Evolutionary conservation across 2,329 filamentous ascomycete genomes (phyloP), one percentile per base, ranked within the genome.

Genomic region (Lasiodiplodia sp.): DNA sequence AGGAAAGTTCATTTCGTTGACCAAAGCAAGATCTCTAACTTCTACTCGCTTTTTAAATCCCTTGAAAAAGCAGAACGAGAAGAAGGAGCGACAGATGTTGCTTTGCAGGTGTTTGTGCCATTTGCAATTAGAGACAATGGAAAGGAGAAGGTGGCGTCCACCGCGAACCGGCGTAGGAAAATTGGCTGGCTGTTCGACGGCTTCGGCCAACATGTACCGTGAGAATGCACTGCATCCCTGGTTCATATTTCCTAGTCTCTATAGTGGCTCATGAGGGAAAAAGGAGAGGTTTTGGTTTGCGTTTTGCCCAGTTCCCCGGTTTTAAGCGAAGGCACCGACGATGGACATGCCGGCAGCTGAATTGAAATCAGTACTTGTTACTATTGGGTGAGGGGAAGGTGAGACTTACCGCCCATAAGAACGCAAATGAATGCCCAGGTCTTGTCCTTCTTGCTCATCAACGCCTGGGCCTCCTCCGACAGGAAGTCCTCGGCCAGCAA

Each of bases 401-500:
- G 14, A 8, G n/a, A 56, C 58, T 31, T 47, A 64, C 60, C 79
- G 44, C 79, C 79, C 68, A 80, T 28, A 8, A 80, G 73, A 1
- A 80, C 74, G 69, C 77, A 80, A 68, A 72, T 70, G 73, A 90
- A 88, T 0, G 87, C 88, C 2, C 75, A 72, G 37, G 83, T 86
- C 79, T 87, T 87, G 66, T 85, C 82, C 71, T 82, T 86, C 73
- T 81, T 84, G 3, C 78, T 84, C 82, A 90, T 78, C 2, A 81
- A 75, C 44, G 37, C 21, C 25, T 31, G 28, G 4, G 60, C 60
- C 60, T 64, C 60, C 60, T 93, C 91, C 14, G 87, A 89, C 69
- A 94, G 75, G 73, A 96, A 96, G 74, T 97, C 93, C 79, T 96
- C 93, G 0, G 92, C 91, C 57, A 97, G 84, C 23, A 97, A 84